Base-by-base conservation (phyloP, 2,329 filamentous ascomycete species). In the Fusarium palustre region DNA sequence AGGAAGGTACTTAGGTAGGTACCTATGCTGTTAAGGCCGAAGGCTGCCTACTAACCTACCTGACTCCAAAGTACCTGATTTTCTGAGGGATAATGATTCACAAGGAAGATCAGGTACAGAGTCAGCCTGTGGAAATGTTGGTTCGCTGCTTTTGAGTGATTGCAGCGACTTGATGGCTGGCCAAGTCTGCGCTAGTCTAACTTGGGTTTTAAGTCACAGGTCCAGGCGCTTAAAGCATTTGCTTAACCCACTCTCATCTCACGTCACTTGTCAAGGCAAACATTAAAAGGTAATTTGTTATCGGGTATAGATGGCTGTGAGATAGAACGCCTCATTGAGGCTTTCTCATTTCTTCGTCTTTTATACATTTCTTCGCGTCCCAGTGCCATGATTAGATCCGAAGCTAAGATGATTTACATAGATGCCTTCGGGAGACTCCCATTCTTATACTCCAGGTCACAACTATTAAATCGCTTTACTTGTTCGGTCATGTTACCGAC, bases 121-220 rank as follows among this genome's bases (percentile, higher is more conserved):
- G 18, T 20, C 11, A 47, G 36, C 24, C 42, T 48, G 41, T 20
- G 25, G 30, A 48, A 48, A 43, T 43, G 30, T 62, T 57, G 41
- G 38, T 67, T 62, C 47, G 58, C 34, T 48, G 18, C 38, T 57
- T 53, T 52, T 58, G 52, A 67, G 57, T 64, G 59, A 68, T 43
- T 68, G 59, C 64, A 68, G 54, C 42, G 16, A 41, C 36, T 52
- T 53, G 39, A 50, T 22, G 31, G 34, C 25, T 39, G 33, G 34
- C 48, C 46, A 48, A 33, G 16, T 18, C 28, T 25, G 18, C 64
- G 25, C 64, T 64, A 68, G 59, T 52, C 65, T 54, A 43, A 34
- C 43, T 52, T 55, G 13, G 48, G 64, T 33, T 63, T 15, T 33
- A 38, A 24, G 34, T 55, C 45, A 55, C 58, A 67, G 52, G 25